Evolutionary conservation across 2,329 filamentous ascomycete species (phyloP).

Genomic region (Cladosporium oxysporum): DNA sequence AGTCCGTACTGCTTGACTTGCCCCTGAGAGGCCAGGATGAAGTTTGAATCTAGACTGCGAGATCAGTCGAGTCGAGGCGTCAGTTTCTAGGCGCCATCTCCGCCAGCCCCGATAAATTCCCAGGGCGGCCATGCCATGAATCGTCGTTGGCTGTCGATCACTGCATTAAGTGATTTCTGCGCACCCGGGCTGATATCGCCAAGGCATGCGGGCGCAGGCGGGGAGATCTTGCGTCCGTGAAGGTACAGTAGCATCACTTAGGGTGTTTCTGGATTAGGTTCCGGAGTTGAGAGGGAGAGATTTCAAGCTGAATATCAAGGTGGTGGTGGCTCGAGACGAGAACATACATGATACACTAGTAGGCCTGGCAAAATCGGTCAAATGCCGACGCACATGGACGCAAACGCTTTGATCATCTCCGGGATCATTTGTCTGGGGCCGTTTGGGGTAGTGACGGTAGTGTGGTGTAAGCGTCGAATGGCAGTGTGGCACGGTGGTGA

Average conservation of each 20-base stretch:
- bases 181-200: slow-evolving; percentile 13
- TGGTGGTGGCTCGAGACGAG: background rate
- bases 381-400: background rate
- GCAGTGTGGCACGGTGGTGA: background rate
- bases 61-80: background rate
- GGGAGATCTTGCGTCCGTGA: background rate
- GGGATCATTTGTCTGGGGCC: slow-evolving; percentile 3
- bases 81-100: slow-evolving; percentile 1
- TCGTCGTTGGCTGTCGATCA: slow-evolving; percentile 11
- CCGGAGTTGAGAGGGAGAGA: background rate
- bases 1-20: no score
- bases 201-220: slow-evolving; percentile 12
- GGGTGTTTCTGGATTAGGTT: background rate
- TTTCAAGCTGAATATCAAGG: background rate
- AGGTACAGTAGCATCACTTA: background rate
- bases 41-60: no score
- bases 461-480: background rate
- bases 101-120: background rate
- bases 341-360: background rate
- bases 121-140: background rate
- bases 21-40: no score
- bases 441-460: slow-evolving; percentile 6
- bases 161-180: background rate
- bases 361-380: background rate
- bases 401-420: slow-evolving; percentile 1